phyloP scores from a whole-genome alignment of 345 rosid species.

The Sisymbrium altissimum region DNA sequence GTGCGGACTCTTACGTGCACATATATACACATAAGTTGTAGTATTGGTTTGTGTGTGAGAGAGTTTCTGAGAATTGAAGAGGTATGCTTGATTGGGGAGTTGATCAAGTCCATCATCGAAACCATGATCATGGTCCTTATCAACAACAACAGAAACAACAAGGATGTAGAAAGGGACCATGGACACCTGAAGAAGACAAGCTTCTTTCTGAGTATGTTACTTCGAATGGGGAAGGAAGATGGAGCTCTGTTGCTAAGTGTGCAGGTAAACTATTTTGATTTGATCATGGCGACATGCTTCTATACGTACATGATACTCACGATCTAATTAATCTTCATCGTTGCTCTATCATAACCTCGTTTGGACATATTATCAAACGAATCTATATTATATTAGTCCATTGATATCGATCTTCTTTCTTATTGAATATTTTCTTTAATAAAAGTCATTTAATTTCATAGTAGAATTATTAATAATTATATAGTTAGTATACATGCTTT shows the following conservation, averaged over 20 bases:
- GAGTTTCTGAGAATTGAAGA: constrained; percentile 15
- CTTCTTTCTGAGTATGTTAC: constrained; percentile 55
- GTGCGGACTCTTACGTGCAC: background rate
- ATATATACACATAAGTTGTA: background rate
- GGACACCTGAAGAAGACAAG: constrained; percentile 84
- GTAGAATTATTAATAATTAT: background rate
- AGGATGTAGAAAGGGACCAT: constrained; percentile 81
- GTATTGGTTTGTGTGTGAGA: background rate
- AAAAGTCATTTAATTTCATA: background rate
- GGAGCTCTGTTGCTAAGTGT: constrained; percentile 67
- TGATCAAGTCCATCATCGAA: constrained; percentile 21
- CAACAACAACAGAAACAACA: constrained; percentile 29
- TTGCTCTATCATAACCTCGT: background rate
- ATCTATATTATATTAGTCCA: background rate
- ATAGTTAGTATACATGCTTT: background rate
- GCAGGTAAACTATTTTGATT: constrained; percentile 44
- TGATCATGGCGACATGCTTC: background rate
- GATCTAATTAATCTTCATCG: background rate
- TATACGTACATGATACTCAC: background rate
- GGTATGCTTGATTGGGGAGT: constrained; percentile 49
- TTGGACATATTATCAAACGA: background rate
- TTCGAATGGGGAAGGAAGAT: constrained; percentile 71
- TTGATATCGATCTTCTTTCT: background rate
- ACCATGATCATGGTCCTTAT: constrained; percentile 20
- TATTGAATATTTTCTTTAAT: background rate